Evolutionary conservation across 768 basidiomycete species (phyloP).

Genomic region (Dentipellis fragilis): DNA sequence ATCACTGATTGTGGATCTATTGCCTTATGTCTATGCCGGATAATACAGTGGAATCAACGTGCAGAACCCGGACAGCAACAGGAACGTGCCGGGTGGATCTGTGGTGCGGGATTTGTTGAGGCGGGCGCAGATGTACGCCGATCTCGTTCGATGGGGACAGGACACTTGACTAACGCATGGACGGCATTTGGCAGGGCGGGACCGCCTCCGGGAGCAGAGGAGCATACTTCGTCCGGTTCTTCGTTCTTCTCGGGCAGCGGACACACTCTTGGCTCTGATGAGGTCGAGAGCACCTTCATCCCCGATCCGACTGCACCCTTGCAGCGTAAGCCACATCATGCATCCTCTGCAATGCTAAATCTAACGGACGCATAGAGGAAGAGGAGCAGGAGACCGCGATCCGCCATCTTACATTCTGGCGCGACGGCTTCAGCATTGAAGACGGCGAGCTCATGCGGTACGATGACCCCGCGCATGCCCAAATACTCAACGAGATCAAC

Average conservation of each 20-base stretch:
- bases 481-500: conserved; percentile 66
- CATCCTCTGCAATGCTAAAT: conserved; percentile 2
- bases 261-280: conserved; percentile 82
- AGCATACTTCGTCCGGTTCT: conserved; percentile 12
- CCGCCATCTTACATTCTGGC: conserved; percentile 84
- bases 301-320: conserved; percentile 54
- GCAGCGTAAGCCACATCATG: conserved; percentile 12
- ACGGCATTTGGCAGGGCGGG: background rate
- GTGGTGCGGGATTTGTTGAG: conserved; percentile 66
- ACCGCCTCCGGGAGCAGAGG: conserved; percentile 1
- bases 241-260: conserved; percentile 62
- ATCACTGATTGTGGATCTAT: background rate
- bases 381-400: conserved; percentile 47
- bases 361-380: conserved; percentile 11
- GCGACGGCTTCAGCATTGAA: conserved; percentile 86
- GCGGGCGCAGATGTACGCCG: conserved; percentile 68
- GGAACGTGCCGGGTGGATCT: conserved; percentile 39
- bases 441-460: conserved; percentile 81
- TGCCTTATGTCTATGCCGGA: background rate
- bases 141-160: background rate
- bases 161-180: background rate
- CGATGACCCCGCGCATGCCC: conserved; percentile 64
- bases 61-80: conserved; percentile 63
- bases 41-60: conserved; percentile 71
- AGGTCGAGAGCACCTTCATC: conserved; percentile 66